A percentile compares a stretch with the other conserved stretches of the same genome.
Conservation (phyloP, 257 asterid genomes). For the Orobanche coerulescens region DNA sequence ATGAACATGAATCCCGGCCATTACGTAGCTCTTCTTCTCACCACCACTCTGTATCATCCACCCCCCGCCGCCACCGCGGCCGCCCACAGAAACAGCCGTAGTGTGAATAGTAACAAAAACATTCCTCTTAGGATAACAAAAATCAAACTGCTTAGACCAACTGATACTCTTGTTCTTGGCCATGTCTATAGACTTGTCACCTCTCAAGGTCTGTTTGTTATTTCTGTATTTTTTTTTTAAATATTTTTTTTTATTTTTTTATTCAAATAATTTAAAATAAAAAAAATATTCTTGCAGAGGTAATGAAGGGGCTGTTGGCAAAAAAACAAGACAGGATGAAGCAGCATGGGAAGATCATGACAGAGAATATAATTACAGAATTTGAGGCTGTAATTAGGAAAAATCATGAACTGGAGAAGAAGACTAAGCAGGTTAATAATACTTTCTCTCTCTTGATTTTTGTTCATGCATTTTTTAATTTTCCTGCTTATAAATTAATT, state of each 20-base stretch:
- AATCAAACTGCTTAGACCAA: constrained; percentile 74
- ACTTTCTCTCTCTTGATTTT: neutral
- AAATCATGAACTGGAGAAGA: constrained; percentile 34
- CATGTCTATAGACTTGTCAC: constrained; percentile 82
- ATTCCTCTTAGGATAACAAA: constrained; percentile 53
- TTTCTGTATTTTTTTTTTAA: neutral
- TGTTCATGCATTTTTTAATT: neutral
- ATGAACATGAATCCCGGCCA: constrained; percentile 88
- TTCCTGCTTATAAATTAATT: neutral
- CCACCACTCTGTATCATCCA: constrained; percentile 59
- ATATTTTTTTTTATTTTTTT: neutral
- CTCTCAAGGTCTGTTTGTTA: constrained; percentile 45
- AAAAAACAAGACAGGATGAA: constrained; percentile 67
- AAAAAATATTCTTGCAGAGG: constrained; percentile 34
- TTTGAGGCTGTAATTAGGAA: constrained; percentile 37
- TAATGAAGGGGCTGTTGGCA: constrained; percentile 74
- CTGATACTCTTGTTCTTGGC: constrained; percentile 71
- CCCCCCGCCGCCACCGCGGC: constrained; percentile 30
- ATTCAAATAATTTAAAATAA: too few relatives aligned
- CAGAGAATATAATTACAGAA: constrained; percentile 34
- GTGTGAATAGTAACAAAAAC: neutral
- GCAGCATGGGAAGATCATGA: constrained; percentile 30
- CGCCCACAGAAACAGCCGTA: constrained; percentile 4
- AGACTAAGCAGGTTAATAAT: constrained; percentile 36
- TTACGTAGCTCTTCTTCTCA: constrained; percentile 81